Percentiles rank a stretch among this genome's conserved stretches.
phyloP scores from a whole-genome alignment of 2,329 filamentous ascomycete species.

The Colletotrichum musicola region DNA sequence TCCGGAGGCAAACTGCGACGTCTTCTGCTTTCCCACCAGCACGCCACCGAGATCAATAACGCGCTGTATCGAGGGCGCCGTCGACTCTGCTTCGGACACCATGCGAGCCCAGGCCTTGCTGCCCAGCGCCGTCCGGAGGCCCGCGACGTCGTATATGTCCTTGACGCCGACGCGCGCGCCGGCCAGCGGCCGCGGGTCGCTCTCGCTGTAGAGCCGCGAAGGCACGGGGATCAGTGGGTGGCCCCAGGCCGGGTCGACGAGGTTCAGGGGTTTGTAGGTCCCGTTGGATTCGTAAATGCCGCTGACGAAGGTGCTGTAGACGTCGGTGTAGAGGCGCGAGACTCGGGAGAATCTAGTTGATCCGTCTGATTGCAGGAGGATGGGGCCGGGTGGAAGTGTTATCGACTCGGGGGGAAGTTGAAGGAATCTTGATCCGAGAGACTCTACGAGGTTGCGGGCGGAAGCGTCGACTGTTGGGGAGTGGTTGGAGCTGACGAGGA shows the following conservation, averaged over 20 bases:
- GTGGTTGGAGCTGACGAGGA: conserved; percentile 1
- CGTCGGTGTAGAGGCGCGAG: conserved; percentile 9
- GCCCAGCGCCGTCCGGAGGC: conserved; percentile 67
- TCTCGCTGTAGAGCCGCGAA: conserved; percentile 51
- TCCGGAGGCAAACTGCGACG: conserved; percentile 59
- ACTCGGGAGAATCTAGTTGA: neutral
- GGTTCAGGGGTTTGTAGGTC: conserved; percentile 7
- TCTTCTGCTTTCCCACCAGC: conserved; percentile 66
- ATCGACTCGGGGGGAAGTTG: neutral
- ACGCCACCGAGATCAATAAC: conserved; percentile 72
- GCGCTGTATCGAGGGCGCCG: conserved; percentile 63
- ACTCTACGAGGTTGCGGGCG: neutral
- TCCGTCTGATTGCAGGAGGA: neutral
- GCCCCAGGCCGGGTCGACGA: neutral
- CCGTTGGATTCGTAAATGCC: conserved; percentile 26
- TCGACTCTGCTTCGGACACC: conserved; percentile 59
- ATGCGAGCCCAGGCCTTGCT: conserved; percentile 70
- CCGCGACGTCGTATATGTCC: conserved; percentile 53
- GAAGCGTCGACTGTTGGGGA: neutral
- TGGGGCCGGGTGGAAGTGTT: neutral
- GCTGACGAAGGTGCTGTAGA: conserved; percentile 23
- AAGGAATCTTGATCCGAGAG: neutral
- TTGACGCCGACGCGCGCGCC: conserved; percentile 53
- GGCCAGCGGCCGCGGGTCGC: conserved; percentile 50
- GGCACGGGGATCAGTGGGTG: conserved; percentile 50